Base-by-base conservation (phyloP, 2,329 filamentous ascomycete genomes). In the Arthrobotrys sinensis region DNA sequence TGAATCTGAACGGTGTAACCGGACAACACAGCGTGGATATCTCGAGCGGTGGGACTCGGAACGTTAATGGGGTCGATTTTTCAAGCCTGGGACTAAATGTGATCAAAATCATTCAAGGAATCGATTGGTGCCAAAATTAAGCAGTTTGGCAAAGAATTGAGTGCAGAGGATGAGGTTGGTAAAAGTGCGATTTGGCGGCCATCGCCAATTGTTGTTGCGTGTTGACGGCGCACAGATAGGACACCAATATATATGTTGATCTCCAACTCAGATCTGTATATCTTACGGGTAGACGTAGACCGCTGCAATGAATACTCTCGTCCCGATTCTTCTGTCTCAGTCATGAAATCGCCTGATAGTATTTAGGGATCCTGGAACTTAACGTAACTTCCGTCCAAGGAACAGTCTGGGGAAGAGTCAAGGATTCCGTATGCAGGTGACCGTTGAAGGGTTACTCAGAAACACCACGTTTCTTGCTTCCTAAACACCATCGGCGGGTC, bases 401-500 rank as follows among this genome's bases (percentile, higher is more conserved):
- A 4, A 4, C 4, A 28, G 24, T 28, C 24, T n/a, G n/a, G n/a
- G n/a, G n/a, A 14, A 32, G 3, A 19, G 16, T 19, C 28, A 34
- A 28, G 50, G 28, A 53, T 45, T 45, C 4, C 24, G 3, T 0
- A 28, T 36, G 50, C 34, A 57, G 52, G 1, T 57, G 52, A 57
- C 52, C 52, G 16, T 16, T 45, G 40, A 6, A n/a, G 6, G 40
- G n/a, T 38, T 57, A 32, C 28, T 11, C 28, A 53, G 21, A 53
- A 24, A 34, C 50, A 53, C 28, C 50, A 53, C 50, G 24, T 53
- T 53, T 19, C 28, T 28, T 4, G 50, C 10, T 53, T 10, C 50
- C 8, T 38, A 4, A 34, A 21, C 8, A 38, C n/a, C 16, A 21
- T 57, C 34, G 28, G n/a, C 28, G 11, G n/a, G 50, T 55, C 32